phyloP scores from a whole-genome alignment of 371 early-diverging fungal genomes.

The Neoconidiobolus thromboides region DNA sequence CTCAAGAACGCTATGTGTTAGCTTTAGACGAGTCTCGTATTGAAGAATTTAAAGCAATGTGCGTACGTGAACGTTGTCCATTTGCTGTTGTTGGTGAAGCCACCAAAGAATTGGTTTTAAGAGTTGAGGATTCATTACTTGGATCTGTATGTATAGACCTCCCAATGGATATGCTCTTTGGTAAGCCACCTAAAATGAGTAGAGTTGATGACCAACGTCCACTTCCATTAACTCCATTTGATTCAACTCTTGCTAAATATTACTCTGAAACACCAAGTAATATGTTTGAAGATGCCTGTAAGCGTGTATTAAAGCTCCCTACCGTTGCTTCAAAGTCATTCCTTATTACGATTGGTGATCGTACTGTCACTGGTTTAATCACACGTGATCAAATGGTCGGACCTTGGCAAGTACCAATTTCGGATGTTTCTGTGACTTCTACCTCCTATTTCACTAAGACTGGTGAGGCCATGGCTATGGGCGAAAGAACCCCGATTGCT shows the following conservation, averaged over 20 bases:
- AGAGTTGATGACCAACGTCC: constrained; percentile 35
- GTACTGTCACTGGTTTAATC: constrained; percentile 83
- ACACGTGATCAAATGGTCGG: constrained; percentile 94
- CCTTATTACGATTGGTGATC: constrained; percentile 92
- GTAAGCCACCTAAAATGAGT: constrained; percentile 89
- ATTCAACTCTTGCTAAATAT: constrained; percentile 36
- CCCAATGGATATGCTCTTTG: constrained; percentile 87
- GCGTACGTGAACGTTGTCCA: constrained; percentile 81
- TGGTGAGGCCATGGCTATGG: constrained; percentile 95
- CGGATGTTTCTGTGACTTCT: constrained; percentile 80
- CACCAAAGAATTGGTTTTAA: constrained; percentile 64
- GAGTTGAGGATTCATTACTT: constrained; percentile 52
- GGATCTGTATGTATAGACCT: constrained; percentile 63
- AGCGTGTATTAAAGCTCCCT: constrained; percentile 68
- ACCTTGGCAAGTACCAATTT: constrained; percentile 92
- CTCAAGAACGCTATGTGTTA: constrained; percentile 91
- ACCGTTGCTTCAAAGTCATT: constrained; percentile 82
- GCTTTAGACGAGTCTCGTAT: constrained; percentile 54
- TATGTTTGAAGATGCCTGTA: constrained; percentile 35
- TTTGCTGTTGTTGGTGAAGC: constrained; percentile 80
- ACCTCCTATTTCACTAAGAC: constrained; percentile 47
- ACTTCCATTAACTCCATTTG: constrained; percentile 34
- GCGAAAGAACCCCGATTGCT: constrained; percentile 82
- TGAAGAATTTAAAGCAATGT: constrained; percentile 47
- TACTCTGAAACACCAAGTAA: constrained; percentile 19